Evolutionary conservation across 2,329 filamentous ascomycete genomes (phyloP).

Genomic region (Ophiostoma montium): DNA sequence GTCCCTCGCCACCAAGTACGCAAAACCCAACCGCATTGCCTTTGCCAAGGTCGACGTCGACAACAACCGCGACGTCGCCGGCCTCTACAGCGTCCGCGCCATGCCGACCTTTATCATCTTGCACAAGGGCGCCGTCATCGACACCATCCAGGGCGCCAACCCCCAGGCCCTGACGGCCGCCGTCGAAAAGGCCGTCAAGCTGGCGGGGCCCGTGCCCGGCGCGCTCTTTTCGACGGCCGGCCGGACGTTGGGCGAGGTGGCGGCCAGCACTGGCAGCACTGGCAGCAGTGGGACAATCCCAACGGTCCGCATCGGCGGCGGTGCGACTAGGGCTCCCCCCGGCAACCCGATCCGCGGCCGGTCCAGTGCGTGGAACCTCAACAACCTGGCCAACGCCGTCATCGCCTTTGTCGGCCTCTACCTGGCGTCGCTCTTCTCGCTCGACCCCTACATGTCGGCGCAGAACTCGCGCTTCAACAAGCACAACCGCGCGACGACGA

Average conservation of each 20-base stretch:
- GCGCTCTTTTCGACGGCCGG: slow-evolving; percentile 40
- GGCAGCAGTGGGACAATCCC: neutral
- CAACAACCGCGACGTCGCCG: slow-evolving; percentile 60
- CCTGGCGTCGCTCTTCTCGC: slow-evolving; percentile 41
- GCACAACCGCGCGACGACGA: slow-evolving; percentile 25
- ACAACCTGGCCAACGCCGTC: slow-evolving; percentile 33
- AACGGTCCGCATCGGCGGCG: slow-evolving; percentile 7
- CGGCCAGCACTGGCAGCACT: slow-evolving; percentile 10
- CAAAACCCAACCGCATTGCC: slow-evolving; percentile 67
- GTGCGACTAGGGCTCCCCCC: neutral
- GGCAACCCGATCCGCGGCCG: slow-evolving; percentile 10
- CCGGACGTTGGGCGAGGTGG: slow-evolving; percentile 37
- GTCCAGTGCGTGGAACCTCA: slow-evolving; percentile 21
- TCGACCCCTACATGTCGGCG: slow-evolving; percentile 48
- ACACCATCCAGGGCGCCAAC: slow-evolving; percentile 73
- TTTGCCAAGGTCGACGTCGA: slow-evolving; percentile 93
- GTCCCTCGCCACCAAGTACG: slow-evolving; percentile 63
- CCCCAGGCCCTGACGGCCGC: slow-evolving; percentile 59
- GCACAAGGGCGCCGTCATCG: slow-evolving; percentile 56
- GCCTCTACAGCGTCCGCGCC: slow-evolving; percentile 64
- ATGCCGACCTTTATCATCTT: slow-evolving; percentile 95
- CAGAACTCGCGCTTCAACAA: slow-evolving; percentile 49
- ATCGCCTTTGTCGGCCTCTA: slow-evolving; percentile 47
- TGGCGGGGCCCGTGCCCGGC: slow-evolving; percentile 26
- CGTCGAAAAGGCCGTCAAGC: slow-evolving; percentile 54